These are phyloP conservation scores for Sclerospora graminicola DNA, from an alignment of 352 stramenopile genomes.

Conservation along the genomic window DNA sequence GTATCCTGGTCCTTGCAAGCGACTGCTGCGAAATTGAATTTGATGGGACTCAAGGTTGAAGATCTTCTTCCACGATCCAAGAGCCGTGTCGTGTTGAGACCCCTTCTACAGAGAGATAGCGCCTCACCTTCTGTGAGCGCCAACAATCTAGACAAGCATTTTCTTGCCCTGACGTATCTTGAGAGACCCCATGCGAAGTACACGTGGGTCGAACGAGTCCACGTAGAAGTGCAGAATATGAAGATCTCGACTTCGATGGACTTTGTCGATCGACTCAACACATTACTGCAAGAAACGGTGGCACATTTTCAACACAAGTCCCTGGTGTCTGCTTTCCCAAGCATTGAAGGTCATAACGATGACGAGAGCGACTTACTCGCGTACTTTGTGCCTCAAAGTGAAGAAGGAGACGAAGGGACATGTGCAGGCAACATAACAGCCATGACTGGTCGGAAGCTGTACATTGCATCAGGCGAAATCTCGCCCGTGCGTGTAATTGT, in stretches of 20 bases:
- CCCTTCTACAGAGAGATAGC: conserved; percentile 22
- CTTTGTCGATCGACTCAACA: conserved; percentile 65
- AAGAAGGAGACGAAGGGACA: conserved; percentile 26
- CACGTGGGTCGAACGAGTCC: conserved; percentile 50
- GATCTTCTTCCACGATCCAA: conserved; percentile 56
- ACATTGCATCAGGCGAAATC: conserved; percentile 61
- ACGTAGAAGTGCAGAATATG: conserved; percentile 53
- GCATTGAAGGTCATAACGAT: conserved; percentile 13
- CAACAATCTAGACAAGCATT: conserved; percentile 30
- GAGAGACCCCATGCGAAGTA: conserved; percentile 66
- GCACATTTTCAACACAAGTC: conserved; percentile 61
- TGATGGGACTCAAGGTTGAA: conserved; percentile 69
- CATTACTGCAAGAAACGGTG: conserved; percentile 45
- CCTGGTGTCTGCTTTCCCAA: conserved; percentile 31
- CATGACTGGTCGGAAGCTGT: conserved; percentile 69
- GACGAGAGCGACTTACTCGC: conserved; percentile 46
- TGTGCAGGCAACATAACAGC: conserved; percentile 37
- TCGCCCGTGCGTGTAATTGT: conserved; percentile 62
- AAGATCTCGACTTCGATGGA: conserved; percentile 69
- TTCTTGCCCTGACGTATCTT: conserved; percentile 58
- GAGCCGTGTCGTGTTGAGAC: conserved; percentile 53
- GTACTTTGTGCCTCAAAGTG: conserved; percentile 46
- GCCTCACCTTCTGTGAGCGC: conserved; percentile 3
- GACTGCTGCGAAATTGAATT: conserved; percentile 47
- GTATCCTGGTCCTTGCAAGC: conserved; percentile 26